These are phyloP conservation scores for Parathielavia appendiculata DNA, from an alignment of 495 filamentous ascomycete species.

Conservation along the genomic window DNA sequence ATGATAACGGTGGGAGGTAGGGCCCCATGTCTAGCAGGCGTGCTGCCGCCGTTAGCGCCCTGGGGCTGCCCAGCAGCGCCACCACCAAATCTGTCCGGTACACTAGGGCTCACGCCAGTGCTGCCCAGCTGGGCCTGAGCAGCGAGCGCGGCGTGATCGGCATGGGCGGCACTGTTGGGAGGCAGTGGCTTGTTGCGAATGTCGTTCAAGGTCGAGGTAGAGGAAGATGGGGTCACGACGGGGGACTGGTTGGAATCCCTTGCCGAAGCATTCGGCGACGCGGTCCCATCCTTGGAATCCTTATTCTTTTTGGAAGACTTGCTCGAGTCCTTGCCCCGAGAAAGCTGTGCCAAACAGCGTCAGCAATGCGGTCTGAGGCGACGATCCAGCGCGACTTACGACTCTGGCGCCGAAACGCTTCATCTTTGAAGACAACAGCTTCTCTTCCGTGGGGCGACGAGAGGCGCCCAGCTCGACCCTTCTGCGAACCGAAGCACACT, in stretches of 20 bases:
- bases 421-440: slow-evolving; percentile 62
- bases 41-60: slow-evolving; percentile 56
- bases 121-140: slow-evolving; percentile 32
- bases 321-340: slow-evolving; percentile 85
- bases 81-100: slow-evolving; percentile 44
- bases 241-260: slow-evolving; percentile 54
- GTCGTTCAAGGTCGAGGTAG: slow-evolving; percentile 81
- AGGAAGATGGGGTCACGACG: slow-evolving; percentile 69
- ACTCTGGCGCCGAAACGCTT: slow-evolving; percentile 97
- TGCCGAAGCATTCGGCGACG: slow-evolving; percentile 64
- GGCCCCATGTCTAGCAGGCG: slow-evolving; percentile 63
- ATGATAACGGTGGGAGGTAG: slow-evolving; percentile 89
- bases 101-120: slow-evolving; percentile 25
- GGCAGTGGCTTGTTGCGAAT: slow-evolving; percentile 75
- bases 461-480: slow-evolving; percentile 33
- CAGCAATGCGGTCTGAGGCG: background rate
- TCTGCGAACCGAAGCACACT: slow-evolving; percentile 21
- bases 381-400: slow-evolving; percentile 54
- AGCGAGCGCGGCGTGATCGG: slow-evolving; percentile 44
- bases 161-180: slow-evolving; percentile 56
- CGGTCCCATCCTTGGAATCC: slow-evolving; percentile 67
- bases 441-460: slow-evolving; percentile 33
- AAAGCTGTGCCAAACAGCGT: slow-evolving; percentile 58
- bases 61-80: slow-evolving; percentile 34
- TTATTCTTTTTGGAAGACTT: slow-evolving; percentile 95